phyloP scores from a whole-genome alignment of 192 early-diverging fungal genomes.

The Coemansia sp. region DNA sequence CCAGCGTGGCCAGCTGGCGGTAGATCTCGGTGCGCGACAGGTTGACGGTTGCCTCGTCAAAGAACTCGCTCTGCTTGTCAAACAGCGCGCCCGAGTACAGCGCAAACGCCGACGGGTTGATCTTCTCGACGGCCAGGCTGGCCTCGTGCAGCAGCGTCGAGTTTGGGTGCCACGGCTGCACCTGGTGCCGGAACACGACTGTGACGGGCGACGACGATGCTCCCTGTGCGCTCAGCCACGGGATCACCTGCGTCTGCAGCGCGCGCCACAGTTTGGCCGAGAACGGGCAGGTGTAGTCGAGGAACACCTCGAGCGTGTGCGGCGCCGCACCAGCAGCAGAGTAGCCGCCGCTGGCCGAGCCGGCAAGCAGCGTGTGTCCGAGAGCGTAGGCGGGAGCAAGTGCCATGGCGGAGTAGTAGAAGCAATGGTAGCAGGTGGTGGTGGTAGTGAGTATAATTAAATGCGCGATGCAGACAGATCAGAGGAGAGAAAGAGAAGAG shows the following conservation, averaged over 20 bases:
- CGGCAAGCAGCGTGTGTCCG: constrained; percentile 13
- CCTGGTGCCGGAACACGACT: constrained; percentile 74
- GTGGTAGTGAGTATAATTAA: too few species aligned
- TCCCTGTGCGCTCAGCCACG: constrained; percentile 42
- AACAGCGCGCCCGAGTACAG: constrained; percentile 57
- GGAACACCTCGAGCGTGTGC: constrained; percentile 46
- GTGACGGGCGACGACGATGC: constrained; percentile 53
- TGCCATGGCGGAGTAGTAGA: constrained; percentile 6
- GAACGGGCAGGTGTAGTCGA: constrained; percentile 59
- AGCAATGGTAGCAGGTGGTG: too few species aligned
- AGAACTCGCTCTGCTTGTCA: constrained; percentile 56
- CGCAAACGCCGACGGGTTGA: constrained; percentile 56
- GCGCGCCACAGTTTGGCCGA: constrained; percentile 60
- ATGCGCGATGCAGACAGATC: too few species aligned
- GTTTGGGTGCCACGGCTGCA: constrained; percentile 81
- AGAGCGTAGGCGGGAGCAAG: constrained; percentile 28
- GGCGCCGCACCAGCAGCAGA: too few species aligned
- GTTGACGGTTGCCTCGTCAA: constrained; percentile 61
- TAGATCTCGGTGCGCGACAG: constrained; percentile 57
- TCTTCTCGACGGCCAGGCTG: constrained; percentile 61
- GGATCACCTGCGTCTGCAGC: constrained; percentile 53
- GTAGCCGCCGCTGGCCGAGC: background rate
- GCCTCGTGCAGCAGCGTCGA: constrained; percentile 75
- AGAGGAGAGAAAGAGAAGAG: background rate
- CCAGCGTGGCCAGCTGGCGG: constrained; percentile 51